Percentiles rank a stretch among this genome's conserved stretches.
Conservation (phyloP, 352 stramenopile genomes). For the Detonula confervacea region DNA sequence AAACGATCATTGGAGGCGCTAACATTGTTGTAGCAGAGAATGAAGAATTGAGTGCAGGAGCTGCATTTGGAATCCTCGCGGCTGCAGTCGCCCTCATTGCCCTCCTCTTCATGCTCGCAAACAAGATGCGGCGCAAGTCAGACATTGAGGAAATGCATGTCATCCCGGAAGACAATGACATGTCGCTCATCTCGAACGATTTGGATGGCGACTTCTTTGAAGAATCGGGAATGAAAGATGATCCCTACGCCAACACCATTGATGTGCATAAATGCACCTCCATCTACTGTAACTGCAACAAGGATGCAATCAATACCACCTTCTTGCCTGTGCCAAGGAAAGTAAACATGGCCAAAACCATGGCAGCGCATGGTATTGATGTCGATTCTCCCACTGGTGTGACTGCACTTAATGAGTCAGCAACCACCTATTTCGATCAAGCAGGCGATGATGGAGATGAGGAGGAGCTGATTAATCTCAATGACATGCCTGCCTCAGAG, state of each 20-base stretch:
- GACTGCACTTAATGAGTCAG: too few species aligned
- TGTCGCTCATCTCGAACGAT: conserved; percentile 32
- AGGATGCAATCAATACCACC: conserved; percentile 14
- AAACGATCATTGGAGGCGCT: neutral
- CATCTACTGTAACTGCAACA: conserved; percentile 54
- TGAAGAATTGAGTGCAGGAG: conserved; percentile 21
- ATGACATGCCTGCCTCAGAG: neutral
- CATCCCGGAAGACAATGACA: too few species aligned
- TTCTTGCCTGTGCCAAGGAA: conserved; percentile 45
- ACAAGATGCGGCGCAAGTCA: conserved; percentile 25
- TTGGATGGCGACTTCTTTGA: conserved; percentile 18
- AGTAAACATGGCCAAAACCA: conserved; percentile 25
- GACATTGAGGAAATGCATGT: neutral
- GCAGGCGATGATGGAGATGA: neutral
- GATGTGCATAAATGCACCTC: conserved; percentile 56
- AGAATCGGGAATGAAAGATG: conserved; percentile 9
- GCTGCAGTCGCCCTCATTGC: conserved; percentile 17
- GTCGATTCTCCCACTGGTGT: conserved; percentile 9
- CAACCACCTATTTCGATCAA: too few species aligned
- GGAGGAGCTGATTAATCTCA: neutral
- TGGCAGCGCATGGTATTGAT: neutral
- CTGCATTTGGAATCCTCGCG: conserved; percentile 19
- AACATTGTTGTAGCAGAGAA: conserved; percentile 9
- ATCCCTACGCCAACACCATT: conserved; percentile 54
- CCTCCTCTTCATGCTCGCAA: conserved; percentile 14